Evolutionary conservation across 257 asterid genomes (phyloP).

Genomic region (Rubia yunnanensis): DNA sequence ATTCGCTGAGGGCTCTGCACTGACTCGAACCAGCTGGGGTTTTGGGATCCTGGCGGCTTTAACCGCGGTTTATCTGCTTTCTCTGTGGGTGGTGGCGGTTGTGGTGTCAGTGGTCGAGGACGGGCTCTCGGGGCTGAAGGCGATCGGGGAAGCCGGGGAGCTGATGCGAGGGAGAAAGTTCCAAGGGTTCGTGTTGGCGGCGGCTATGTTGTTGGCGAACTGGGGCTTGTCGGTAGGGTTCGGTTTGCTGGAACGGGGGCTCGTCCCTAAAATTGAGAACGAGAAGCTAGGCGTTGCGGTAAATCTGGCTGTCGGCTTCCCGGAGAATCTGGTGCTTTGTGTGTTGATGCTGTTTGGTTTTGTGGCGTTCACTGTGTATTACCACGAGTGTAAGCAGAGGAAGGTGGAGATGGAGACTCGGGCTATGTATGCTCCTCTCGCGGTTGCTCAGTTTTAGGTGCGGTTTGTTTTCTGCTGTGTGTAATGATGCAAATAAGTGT

Average conservation of each 20-base stretch:
- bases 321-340: not conserved
- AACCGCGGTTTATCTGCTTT: not conserved
- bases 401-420: not conserved
- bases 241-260: not conserved
- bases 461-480: too few species aligned
- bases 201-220: not conserved
- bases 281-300: not conserved
- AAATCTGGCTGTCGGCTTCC: not conserved
- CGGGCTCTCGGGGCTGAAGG: slow-evolving; percentile 4
- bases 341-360: slow-evolving; percentile 1
- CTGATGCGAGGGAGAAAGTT: slow-evolving; percentile 13
- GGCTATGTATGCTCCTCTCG: not conserved
- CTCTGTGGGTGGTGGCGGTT: slow-evolving; percentile 9
- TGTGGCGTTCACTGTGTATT: slow-evolving; percentile 6
- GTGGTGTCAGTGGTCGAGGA: slow-evolving; percentile 13
- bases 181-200: not conserved
- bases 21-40: not conserved
- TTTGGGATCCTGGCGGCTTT: not conserved
- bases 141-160: slow-evolving; percentile 10
- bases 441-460: not conserved
- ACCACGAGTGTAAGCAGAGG: slow-evolving; percentile 8
- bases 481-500: too few species aligned
- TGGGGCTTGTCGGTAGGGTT: not conserved
- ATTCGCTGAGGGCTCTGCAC: not conserved
- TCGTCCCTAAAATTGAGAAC: not conserved